A percentile compares a stretch with the other conserved stretches of the same genome.
Conservation (phyloP, 2,329 filamentous ascomycete genomes). For the Tetracladium maxilliforme region DNA sequence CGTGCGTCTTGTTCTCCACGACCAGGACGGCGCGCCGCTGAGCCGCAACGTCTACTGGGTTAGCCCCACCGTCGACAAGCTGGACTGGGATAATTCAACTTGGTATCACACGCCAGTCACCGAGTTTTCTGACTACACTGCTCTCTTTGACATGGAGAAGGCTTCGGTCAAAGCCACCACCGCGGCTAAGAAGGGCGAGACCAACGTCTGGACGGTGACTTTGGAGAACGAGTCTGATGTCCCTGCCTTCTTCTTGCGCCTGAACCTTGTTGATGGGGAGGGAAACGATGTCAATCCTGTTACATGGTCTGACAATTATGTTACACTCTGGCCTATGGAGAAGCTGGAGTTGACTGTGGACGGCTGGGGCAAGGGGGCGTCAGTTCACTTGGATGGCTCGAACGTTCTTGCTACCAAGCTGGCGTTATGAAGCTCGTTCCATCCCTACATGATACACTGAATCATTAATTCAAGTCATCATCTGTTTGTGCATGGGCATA, state of each 20-base stretch:
- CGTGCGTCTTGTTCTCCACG: conserved; percentile 29
- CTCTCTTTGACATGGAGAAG: conserved; percentile 21
- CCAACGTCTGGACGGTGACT: conserved; percentile 15
- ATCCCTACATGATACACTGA: too few relatives aligned
- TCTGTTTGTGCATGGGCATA: too few relatives aligned
- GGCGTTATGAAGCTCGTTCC: too few relatives aligned
- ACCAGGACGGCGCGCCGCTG: conserved; percentile 16
- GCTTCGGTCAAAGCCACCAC: conserved; percentile 15
- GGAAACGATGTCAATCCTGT: conserved; percentile 33
- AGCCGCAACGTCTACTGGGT: conserved; percentile 50
- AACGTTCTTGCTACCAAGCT: too few relatives aligned
- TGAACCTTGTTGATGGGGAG: conserved; percentile 29
- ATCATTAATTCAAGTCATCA: too few relatives aligned
- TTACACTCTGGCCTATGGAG: conserved; percentile 44
- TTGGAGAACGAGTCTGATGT: conserved; percentile 34
- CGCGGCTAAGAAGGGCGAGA: conserved; percentile 3
- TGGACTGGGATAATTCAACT: conserved; percentile 39
- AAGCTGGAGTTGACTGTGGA: conserved; percentile 22
- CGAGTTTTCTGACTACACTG: conserved; percentile 29
- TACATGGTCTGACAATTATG: conserved; percentile 47
- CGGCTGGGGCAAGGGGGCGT: conserved; percentile 3
- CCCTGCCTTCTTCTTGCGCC: conserved; percentile 41
- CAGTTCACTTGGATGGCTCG: too few relatives aligned
- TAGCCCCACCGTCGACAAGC: conserved; percentile 23
- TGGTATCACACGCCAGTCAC: conserved; percentile 46